Conservation (phyloP, 2,329 filamentous ascomycete species). For the Gliomastix tumulicola region DNA sequence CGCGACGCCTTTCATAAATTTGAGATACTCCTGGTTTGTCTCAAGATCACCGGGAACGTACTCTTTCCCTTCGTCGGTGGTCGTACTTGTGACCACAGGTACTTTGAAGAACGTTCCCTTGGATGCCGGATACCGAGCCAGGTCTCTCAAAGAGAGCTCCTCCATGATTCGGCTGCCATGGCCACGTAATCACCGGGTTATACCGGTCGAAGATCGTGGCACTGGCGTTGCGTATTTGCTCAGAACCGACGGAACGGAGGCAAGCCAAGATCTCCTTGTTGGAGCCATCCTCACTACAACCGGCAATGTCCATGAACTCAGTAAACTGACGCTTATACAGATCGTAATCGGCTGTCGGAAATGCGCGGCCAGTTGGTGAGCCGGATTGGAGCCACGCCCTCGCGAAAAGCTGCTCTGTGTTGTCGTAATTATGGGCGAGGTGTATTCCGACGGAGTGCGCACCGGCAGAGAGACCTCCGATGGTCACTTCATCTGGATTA, state of each 20-base stretch:
- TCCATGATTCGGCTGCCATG: slow-evolving; percentile 38
- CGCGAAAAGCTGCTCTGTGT: slow-evolving; percentile 16
- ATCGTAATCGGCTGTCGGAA: slow-evolving; percentile 23
- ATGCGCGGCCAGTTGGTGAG: slow-evolving; percentile 25
- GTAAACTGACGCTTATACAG: slow-evolving; percentile 22
- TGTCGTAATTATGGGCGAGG: slow-evolving; percentile 28
- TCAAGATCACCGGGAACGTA: slow-evolving; percentile 21
- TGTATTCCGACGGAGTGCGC: slow-evolving; percentile 28
- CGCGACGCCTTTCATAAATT: slow-evolving; percentile 25
- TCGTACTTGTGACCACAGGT: slow-evolving; percentile 26
- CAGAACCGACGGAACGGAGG: slow-evolving; percentile 25
- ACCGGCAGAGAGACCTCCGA: slow-evolving; percentile 49
- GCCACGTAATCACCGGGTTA: slow-evolving; percentile 34
- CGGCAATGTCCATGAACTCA: slow-evolving; percentile 16
- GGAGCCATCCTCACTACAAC: slow-evolving; percentile 14
- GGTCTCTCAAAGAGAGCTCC: slow-evolving; percentile 37
- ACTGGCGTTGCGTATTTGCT: slow-evolving; percentile 27
- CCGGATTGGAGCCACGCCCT: slow-evolving; percentile 27
- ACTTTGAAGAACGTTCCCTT: slow-evolving; percentile 28
- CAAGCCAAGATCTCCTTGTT: slow-evolving; percentile 27
- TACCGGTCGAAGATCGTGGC: slow-evolving; percentile 27
- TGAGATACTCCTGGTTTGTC: slow-evolving; percentile 25
- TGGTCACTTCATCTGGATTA: slow-evolving; percentile 40
- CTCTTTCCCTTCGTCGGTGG: slow-evolving; percentile 25
- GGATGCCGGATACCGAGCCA: slow-evolving; percentile 33